Evolutionary conservation across 1,139 yeast species (phyloP), one percentile per base, ranked within the genome.

Genomic region (Geotrichum carabidarum): DNA sequence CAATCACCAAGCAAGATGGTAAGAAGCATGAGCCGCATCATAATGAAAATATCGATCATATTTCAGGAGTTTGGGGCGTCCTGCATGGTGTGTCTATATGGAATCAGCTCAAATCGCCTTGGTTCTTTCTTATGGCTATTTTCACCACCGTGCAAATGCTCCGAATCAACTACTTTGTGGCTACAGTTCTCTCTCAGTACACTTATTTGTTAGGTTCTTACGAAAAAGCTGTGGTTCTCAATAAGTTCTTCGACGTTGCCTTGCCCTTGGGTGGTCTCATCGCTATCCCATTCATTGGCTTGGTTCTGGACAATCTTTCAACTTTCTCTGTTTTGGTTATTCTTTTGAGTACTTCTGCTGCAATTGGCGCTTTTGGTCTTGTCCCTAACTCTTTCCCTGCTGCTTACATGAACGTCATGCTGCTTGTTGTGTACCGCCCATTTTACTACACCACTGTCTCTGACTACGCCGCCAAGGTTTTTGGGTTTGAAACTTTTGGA

Each of bases 401-500:
- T 12, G 78, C 78, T 42, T 77, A 84, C 62, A 50, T 78, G 1
- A 94, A 95, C 8, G 84, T 89, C 44, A 62, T 80, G 1, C 63
- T 86, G 32, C 75, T 91, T 60, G 96, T 88, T n/a, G 74, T 87
- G 1, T 90, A 86, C 70, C 78, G 98, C 68, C 97, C 98, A 14
- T 86, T 90, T 65, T 89, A 86, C 66, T 91, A 90, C 70, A 90
- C 98, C 1, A 89, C 95, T 0, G 87, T 90, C 1, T 86, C 95
- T 4, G 97, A 91, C 69, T 88, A 83, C 66, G 81, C 91, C 67
- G 95, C 96, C 44, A 91, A 91, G 66, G 94, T 90, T 18, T 91
- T 91, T 73, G 98, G 98, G 0, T 90, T 86, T 69, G 86, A 82
- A 56, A 89, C 95, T 1, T 91, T 91, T 71, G 96, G 97, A 42